These are phyloP conservation scores for Dentipellis fragilis DNA, from an alignment of 768 basidiomycete species.

Conservation along the genomic window DNA sequence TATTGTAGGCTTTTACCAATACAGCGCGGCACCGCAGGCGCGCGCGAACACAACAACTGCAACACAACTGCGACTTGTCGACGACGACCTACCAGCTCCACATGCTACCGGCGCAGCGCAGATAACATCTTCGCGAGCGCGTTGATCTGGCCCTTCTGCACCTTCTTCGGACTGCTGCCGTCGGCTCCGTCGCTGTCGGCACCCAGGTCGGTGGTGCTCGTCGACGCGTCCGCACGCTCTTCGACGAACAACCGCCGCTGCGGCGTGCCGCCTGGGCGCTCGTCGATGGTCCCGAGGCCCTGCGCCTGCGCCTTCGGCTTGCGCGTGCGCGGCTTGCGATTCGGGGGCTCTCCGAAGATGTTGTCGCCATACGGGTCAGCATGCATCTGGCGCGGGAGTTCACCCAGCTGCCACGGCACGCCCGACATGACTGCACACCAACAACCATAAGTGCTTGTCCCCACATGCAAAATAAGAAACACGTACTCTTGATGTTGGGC, in stretches of 20 bases:
- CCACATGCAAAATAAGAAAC: conserved; percentile 1
- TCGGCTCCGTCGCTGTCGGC: conserved; percentile 16
- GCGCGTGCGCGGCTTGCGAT: conserved; percentile 48
- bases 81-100: neutral
- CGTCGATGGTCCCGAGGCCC: conserved; percentile 66
- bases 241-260: conserved; percentile 36
- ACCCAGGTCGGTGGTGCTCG: conserved; percentile 63
- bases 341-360: conserved; percentile 46
- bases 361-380: conserved; percentile 46
- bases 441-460: conserved; percentile 2
- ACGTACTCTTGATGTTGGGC: conserved; percentile 74
- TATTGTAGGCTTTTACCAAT: conserved; percentile 11
- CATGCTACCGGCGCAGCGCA: conserved; percentile 50
- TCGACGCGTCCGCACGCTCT: conserved; percentile 50
- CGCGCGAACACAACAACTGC: conserved; percentile 8
- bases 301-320: conserved; percentile 52
- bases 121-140: conserved; percentile 89
- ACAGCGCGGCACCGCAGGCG: conserved; percentile 10
- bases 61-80: neutral
- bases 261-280: conserved; percentile 39
- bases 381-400: conserved; percentile 59
- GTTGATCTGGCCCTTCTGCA: conserved; percentile 85
- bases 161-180: conserved; percentile 55
- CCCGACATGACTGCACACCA: conserved; percentile 54
- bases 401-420: conserved; percentile 64